Conservation (phyloP, 75 land plant genomes). For the Pinus taeda region DNA sequence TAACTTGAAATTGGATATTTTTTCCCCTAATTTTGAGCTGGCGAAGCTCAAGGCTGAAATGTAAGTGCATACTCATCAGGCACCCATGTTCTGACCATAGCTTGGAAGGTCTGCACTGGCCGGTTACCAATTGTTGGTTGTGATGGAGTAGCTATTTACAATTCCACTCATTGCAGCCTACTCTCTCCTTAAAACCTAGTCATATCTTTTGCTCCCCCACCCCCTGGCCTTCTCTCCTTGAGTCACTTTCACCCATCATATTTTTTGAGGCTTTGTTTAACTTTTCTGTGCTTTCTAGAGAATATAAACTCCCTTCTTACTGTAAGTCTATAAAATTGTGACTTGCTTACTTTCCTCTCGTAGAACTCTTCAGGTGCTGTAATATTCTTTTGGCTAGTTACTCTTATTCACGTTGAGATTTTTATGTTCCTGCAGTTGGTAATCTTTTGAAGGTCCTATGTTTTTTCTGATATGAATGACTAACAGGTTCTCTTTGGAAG, state of each 20-base stretch:
- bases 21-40: too few relatives aligned
- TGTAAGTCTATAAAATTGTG: background rate
- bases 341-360: background rate
- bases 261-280: background rate
- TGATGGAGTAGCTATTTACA: too few relatives aligned
- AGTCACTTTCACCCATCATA: background rate
- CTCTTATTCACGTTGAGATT: background rate
- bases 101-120: too few relatives aligned
- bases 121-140: too few relatives aligned
- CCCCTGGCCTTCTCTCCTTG: background rate
- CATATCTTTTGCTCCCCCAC: background rate
- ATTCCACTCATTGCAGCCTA: too few relatives aligned
- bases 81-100: too few relatives aligned
- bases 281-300: background rate
- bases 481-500: slow-evolving; percentile 40
- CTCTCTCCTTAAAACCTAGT: too few relatives aligned
- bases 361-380: background rate
- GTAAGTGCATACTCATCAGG: too few relatives aligned
- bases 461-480: background rate
- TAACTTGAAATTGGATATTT: too few relatives aligned
- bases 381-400: background rate
- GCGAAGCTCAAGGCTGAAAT: too few relatives aligned
- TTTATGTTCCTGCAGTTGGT: background rate
- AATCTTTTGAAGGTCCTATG: background rate
- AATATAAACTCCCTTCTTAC: background rate